A percentile compares a stretch with the other conserved stretches of the same genome.
Evolutionary conservation across 1,139 yeast species (phyloP).

Genomic region (Meyerozyma guilliermondii): DNA sequence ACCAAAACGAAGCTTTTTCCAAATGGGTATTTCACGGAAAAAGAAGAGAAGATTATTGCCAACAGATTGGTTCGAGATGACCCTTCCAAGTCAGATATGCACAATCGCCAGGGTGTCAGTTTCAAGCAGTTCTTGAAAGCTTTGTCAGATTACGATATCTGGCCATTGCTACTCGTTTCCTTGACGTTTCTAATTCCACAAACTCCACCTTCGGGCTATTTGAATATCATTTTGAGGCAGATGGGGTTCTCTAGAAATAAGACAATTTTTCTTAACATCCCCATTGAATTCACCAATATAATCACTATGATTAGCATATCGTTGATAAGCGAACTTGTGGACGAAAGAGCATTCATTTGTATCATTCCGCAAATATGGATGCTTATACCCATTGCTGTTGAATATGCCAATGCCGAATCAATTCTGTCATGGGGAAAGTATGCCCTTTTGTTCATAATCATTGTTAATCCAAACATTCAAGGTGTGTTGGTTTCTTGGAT

Average conservation of each 20-base stretch:
- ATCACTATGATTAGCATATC: constrained; percentile 34
- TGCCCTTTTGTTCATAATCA: background rate
- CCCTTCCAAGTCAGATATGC: constrained; percentile 14
- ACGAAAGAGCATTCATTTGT: constrained; percentile 25
- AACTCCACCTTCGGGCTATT: constrained; percentile 27
- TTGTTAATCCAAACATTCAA: background rate
- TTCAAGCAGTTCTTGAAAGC: constrained; percentile 8
- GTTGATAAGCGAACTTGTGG: constrained; percentile 33
- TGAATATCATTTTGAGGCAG: constrained; percentile 45
- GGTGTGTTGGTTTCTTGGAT: constrained; percentile 4
- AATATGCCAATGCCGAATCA: background rate
- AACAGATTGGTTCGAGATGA: constrained; percentile 13
- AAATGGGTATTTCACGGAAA: constrained; percentile 13
- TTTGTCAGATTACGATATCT: constrained; percentile 11
- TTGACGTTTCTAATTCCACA: background rate
- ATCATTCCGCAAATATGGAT: constrained; percentile 16
- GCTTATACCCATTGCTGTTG: constrained; percentile 7
- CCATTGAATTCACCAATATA: constrained; percentile 36
- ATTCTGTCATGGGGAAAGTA: constrained; percentile 1
- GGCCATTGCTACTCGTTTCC: constrained; percentile 11
- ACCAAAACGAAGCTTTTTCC: constrained; percentile 9
- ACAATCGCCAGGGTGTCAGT: constrained; percentile 10
- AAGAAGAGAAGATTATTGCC: constrained; percentile 13
- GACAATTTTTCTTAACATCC: constrained; percentile 53
- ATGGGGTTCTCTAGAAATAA: constrained; percentile 54